Base-by-base conservation (phyloP, 169 alveolate genomes). In the Plasmodium falciparum region DNA sequence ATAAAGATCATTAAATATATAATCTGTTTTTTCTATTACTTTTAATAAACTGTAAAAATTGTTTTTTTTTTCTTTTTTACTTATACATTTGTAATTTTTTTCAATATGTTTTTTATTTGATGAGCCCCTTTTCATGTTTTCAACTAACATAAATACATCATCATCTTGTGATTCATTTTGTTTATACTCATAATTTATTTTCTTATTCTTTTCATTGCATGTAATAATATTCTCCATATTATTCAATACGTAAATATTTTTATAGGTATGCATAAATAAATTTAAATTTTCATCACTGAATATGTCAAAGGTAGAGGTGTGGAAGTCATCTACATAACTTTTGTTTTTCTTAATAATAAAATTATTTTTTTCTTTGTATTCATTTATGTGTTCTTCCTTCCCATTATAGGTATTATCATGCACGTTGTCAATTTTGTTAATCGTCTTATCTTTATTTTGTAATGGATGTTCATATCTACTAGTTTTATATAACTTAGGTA, bases 251-350 rank as follows among this genome's bases (percentile, higher is more conserved):
- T 80, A 80, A 17, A 80, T 47, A 52, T 66, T 61, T 54, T 80
- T 80, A 49, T 80, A 80, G 49, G 70, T 29, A 39, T 80, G 90
- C 33, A 80, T 80, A 20, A 80, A 80, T 73, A 80, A 56, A 29
- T 80, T 80, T 12, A 80, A 49, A 9, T 80, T 80, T 56, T 80
- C 83, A 29, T 69, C 65, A 73, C 83, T 49, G 17, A 80, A 80
- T 9, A 80, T 33, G 2, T 80, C 83, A 6, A 43, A 5, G 9
- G 62, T 12, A 9, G n/a, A 15, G 3, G 1, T 4, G 2, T 61
- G 2, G 8, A 8, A 15, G 0, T 20, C 45, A 17, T 71, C 66
- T 20, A 20, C 12, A 8, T 71, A 26, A 11, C 24, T 39, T 17
- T 7, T 1, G 12, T n/a, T 52, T 22, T 6, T 9, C 12, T 45